Percentiles rank a stretch among this genome's conserved stretches.
Evolutionary conservation across 176 grass and related monocot species (phyloP).

Genomic region (Triticum turgidum): DNA sequence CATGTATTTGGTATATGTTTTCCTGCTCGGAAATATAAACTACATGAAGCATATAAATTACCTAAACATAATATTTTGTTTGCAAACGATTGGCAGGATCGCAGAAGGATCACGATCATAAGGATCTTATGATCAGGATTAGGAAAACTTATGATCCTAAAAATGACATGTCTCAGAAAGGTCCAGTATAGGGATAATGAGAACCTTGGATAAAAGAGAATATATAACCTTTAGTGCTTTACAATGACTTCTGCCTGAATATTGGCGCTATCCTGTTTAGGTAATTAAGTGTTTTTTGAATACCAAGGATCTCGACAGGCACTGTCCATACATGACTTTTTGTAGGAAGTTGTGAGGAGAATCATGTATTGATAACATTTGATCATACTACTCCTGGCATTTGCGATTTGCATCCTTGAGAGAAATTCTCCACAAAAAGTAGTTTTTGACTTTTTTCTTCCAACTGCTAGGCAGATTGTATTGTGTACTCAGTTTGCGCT

Average conservation of each 20-base stretch:
- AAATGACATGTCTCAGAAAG: background rate
- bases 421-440: background rate
- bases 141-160: background rate
- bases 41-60: background rate
- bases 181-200: background rate
- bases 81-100: background rate
- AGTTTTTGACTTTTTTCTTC: background rate
- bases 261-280: background rate
- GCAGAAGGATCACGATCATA: background rate
- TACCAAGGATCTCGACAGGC: slow-evolving; percentile 7
- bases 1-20: background rate
- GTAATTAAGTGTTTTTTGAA: slow-evolving; percentile 11
- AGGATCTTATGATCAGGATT: background rate
- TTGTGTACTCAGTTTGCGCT: background rate
- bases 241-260: background rate
- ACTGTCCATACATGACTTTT: background rate
- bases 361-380: background rate
- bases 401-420: background rate
- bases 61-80: slow-evolving; percentile 15
- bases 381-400: background rate
- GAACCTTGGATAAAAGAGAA: background rate
- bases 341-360: slow-evolving; percentile 11
- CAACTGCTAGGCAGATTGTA: slow-evolving; percentile 25
- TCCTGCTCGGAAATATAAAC: background rate
- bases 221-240: background rate